Base-by-base conservation (phyloP, 2,329 filamentous ascomycete genomes). In the Aspergillus quadrilineatus region DNA sequence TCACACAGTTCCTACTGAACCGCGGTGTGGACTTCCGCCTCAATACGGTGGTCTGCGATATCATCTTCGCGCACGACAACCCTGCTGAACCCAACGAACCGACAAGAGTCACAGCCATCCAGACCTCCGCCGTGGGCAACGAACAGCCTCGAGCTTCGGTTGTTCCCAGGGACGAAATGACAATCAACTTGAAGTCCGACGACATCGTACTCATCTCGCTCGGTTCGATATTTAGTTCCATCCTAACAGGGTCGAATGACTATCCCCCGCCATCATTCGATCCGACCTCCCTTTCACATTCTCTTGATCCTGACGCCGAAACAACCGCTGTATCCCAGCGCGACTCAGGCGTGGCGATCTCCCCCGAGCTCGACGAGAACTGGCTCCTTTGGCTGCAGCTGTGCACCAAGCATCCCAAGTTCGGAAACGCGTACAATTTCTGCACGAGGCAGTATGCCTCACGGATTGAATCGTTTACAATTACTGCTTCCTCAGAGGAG, bases 351-450 rank as follows among this genome's bases (percentile, higher is more conserved):
- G 10, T 37, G 4, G 39, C 28, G 9, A 49, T 61, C 5, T 52
- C 65, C 9, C 62, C 69, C 8, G 67, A 71, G 12, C 68, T 71
- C 0, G 73, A 75, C 46, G 73, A 73, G 17, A 72, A 73, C 10
- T 78, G 76, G 75, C 65, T 70, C 4, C 64, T 78, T 4, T 79
- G 76, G 76, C 60, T 69, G 2, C 68, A 72, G n/a, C 64, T 78
- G 8, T 68, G 71, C 1, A 70, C 69, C 22, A 22, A 73, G 54
- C 60, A 69, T 53, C 53, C 67, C 8, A 65, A 67, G 0, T 73
- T 77, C 55, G 74, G 75, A 29, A 71, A 73, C 46, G 73, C 77
- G 0, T 70, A 74, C 32, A 75, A 73, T 45, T 79, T 79, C 61
- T 73, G 71, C 56, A 70, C 65, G 1, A 67, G 73, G 26, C 61